phyloP scores from a whole-genome alignment of 2,329 filamentous ascomycete genomes.

The Apiospora pterosperma region DNA sequence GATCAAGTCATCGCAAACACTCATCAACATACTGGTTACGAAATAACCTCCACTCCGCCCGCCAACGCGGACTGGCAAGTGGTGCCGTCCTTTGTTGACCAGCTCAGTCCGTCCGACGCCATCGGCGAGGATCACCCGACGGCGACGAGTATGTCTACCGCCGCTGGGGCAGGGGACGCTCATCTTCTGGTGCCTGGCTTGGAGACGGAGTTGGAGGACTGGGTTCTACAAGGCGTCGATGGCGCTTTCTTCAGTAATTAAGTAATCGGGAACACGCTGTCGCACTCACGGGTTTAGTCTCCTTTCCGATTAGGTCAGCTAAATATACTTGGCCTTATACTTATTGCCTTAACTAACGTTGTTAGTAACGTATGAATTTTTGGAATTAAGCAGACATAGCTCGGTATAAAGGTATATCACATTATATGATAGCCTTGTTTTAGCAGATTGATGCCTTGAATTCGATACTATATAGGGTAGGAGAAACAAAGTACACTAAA shows the following conservation, averaged over 20 bases:
- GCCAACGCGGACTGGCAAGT: neutral
- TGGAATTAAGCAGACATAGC: no score
- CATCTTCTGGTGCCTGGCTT: constrained; percentile 11
- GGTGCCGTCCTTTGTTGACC: neutral
- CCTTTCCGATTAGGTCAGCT: no score
- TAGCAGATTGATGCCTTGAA: no score
- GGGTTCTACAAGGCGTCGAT: constrained; percentile 26
- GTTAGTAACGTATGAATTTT: no score
- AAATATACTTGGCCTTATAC: no score
- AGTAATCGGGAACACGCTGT: neutral
- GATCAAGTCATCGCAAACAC: neutral
- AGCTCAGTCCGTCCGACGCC: neutral
- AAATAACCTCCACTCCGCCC: neutral
- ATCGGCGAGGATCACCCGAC: neutral
- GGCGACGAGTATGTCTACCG: neutral
- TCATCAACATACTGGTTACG: neutral
- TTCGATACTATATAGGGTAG: no score
- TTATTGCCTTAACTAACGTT: no score
- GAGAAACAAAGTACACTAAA: no score
- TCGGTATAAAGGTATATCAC: no score
- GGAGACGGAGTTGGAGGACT: constrained; percentile 13
- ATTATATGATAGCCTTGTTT: no score
- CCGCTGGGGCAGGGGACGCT: neutral
- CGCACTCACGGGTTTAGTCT: neutral
- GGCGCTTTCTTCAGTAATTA: constrained; percentile 24